These are phyloP conservation scores for Musa balbisiana DNA, from an alignment of 202 grass and related monocot genomes.

Conservation along the genomic window DNA sequence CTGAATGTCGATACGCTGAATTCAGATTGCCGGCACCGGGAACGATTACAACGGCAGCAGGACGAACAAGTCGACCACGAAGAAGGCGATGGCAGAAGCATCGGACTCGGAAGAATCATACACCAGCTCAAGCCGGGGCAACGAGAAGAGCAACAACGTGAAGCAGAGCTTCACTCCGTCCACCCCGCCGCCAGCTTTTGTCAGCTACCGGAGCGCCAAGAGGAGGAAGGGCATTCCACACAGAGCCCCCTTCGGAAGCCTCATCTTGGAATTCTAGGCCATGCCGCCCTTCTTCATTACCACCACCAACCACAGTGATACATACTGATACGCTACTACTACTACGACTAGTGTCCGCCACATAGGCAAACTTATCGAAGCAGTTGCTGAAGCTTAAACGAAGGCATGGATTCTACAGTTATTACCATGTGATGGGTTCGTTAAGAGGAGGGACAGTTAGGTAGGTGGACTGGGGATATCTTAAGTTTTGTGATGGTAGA, in stretches of 20 bases:
- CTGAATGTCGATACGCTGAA: background rate
- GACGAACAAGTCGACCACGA: background rate
- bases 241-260: conserved; percentile 1
- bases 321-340: no score
- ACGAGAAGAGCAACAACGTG: background rate
- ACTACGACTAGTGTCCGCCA: no score
- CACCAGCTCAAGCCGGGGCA: background rate
- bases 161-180: background rate
- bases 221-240: conserved; percentile 7
- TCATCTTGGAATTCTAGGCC: background rate
- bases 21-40: background rate
- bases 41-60: background rate
- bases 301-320: no score
- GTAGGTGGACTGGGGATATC: no score
- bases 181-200: background rate
- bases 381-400: no score
- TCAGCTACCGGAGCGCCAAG: background rate
- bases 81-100: background rate
- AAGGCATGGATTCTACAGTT: no score
- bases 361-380: no score
- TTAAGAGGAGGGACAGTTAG: no score
- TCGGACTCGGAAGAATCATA: background rate
- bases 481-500: no score
- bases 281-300: no score
- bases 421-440: no score